Base-by-base conservation (phyloP, 176 grass and related monocot genomes). In the Aegilops longissima region DNA sequence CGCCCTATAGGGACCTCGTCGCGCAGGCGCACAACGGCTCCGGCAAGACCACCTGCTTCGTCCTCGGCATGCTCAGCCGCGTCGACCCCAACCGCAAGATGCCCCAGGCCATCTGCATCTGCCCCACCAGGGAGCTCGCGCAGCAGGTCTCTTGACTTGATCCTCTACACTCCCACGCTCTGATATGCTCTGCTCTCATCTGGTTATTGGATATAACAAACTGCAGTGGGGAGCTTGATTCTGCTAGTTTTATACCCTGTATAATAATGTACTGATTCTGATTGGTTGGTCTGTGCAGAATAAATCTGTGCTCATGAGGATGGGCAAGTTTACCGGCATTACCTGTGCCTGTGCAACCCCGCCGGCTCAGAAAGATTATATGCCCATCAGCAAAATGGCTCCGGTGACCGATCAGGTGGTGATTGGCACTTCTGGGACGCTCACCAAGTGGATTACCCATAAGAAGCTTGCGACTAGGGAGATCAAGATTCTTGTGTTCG, bases 11-110 rank as follows among this genome's bases (percentile, higher is more conserved):
- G 87, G 93, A 98, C 90, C 90, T 98, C 49, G 90, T 98, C 23
- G 96, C 96, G 62, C 96, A 98, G 86, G 96, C 93, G 20, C 96
- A 98, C 70, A 98, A 96, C 80, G 92, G 93, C 52, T 98, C 93
- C 7, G 93, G 93, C 77, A 98, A 98, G 88, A 98, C 96, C 58
- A 98, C 90, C 29, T 98, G 96, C 71, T 98, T 98, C 76, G 92
- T 92, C 66, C 92, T 98, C n/a, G 96, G 96, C 73, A 98, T 98
- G 96, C 86, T 98, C 77, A 98, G 93, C 82, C 90, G 96, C 9
- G 90, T 98, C 16, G 82, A 98, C 86, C 88, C 92, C 9, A 84
- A 65, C 5, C 91, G 36, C 49, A 93, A 89, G 82, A 65, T 84
- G 27, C 93, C 93, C 6, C 95, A 98, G 89, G 95, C 95, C 36